These are phyloP conservation scores for Quaeritorhiza haematococci DNA, from an alignment of 371 early-diverging fungal species.

Conservation along the genomic window DNA sequence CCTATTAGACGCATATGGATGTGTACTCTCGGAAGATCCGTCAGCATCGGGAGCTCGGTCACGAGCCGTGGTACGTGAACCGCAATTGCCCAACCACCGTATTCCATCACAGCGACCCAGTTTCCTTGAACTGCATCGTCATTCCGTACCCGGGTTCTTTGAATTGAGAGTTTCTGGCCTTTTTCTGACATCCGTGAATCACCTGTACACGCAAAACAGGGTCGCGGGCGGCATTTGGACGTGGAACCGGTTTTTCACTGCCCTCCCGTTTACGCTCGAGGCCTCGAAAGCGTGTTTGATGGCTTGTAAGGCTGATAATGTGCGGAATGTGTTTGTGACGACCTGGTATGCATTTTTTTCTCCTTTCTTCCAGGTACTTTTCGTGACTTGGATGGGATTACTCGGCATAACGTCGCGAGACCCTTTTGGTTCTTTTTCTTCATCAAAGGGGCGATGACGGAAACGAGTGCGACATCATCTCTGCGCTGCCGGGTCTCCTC, in stretches of 20 bases:
- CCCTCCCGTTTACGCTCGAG: conserved; percentile 74
- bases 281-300: conserved; percentile 66
- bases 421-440: conserved; percentile 10
- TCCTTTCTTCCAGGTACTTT: no score
- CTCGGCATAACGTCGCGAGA: background rate
- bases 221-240: no score
- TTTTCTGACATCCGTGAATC: no score
- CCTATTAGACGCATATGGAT: conserved; percentile 47
- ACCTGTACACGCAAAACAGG: no score
- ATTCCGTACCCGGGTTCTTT: no score
- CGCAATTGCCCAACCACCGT: no score
- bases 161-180: no score
- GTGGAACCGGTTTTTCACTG: conserved; percentile 80
- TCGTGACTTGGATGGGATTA: background rate
- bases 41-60: conserved; percentile 77
- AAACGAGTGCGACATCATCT: conserved; percentile 81
- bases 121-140: no score
- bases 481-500: conserved; percentile 67
- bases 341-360: conserved; percentile 18
- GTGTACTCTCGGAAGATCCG: conserved; percentile 69
- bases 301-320: conserved; percentile 59
- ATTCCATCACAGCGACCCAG: no score
- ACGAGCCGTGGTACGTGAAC: conserved; percentile 76
- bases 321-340: conserved; percentile 71
- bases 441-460: conserved; percentile 94